phyloP scores from a whole-genome alignment of 192 early-diverging fungal species.

The Kappamyces sp. region DNA sequence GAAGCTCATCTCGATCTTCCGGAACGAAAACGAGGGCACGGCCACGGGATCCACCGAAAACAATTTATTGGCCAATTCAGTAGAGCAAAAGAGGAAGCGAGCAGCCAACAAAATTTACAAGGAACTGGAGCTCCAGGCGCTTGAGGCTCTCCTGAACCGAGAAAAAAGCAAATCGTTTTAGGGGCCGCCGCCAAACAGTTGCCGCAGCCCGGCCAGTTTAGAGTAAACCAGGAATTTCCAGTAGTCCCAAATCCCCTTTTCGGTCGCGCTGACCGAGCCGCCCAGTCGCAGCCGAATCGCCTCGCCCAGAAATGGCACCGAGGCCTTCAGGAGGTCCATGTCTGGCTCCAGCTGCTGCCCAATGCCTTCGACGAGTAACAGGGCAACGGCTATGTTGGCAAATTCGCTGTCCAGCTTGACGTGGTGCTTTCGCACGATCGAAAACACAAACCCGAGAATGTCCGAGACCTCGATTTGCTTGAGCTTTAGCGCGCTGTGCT shows the following conservation, averaged over 20 bases:
- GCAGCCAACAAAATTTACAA: neutral
- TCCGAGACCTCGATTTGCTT: slow-evolving; percentile 76
- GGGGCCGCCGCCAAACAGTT: neutral
- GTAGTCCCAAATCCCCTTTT: neutral
- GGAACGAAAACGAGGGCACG: too few relatives aligned
- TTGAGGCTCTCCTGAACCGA: neutral
- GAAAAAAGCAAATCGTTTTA: neutral
- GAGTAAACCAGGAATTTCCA: neutral
- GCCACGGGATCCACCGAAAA: too few relatives aligned
- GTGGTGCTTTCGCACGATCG: slow-evolving; percentile 83
- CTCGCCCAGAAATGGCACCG: slow-evolving; percentile 9
- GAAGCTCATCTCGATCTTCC: neutral
- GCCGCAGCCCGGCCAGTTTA: too few relatives aligned
- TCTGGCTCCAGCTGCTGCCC: slow-evolving; percentile 85
- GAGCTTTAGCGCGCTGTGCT: slow-evolving; percentile 44
- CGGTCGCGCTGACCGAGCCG: slow-evolving; percentile 1
- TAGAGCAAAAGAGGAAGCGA: too few relatives aligned
- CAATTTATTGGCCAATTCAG: too few relatives aligned
- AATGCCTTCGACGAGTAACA: slow-evolving; percentile 92
- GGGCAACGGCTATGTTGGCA: slow-evolving; percentile 84
- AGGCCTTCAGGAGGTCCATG: slow-evolving; percentile 74
- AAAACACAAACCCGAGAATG: slow-evolving; percentile 73
- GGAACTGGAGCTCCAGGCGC: neutral
- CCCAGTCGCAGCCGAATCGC: slow-evolving; percentile 6
- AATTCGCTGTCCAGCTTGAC: slow-evolving; percentile 94